A percentile compares a stretch with the other conserved stretches of the same genome.
These are phyloP conservation scores for Cnidoscolus chayamansa DNA, from an alignment of 441 rosid genomes.

Conservation along the genomic window DNA sequence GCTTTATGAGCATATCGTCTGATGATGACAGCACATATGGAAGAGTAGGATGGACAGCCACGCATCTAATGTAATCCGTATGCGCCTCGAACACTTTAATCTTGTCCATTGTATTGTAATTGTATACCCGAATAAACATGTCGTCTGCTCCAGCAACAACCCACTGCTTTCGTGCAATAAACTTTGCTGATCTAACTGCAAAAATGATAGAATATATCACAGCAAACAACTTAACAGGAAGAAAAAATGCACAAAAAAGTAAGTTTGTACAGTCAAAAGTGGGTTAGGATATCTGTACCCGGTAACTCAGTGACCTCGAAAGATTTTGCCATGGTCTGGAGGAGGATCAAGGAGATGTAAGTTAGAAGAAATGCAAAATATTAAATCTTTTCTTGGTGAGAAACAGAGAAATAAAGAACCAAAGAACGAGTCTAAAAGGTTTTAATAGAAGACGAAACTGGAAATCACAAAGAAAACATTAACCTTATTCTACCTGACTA, in stretches of 20 bases:
- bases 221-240: not conserved
- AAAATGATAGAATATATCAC: not conserved
- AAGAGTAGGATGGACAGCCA: constrained; percentile 72
- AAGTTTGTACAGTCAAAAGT: not conserved
- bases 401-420: not conserved
- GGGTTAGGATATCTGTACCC: constrained; percentile 34
- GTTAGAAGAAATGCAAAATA: constrained; percentile 5
- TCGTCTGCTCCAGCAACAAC: constrained; percentile 81
- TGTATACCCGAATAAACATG: constrained; percentile 66
- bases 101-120: constrained; percentile 65
- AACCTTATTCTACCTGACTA: not conserved
- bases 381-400: not conserved
- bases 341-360: constrained; percentile 1
- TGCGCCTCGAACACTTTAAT: constrained; percentile 81
- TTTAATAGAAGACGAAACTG: not conserved
- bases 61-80: constrained; percentile 68
- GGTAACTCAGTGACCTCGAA: constrained; percentile 67
- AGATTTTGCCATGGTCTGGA: constrained; percentile 55
- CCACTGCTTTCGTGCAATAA: constrained; percentile 72
- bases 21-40: constrained; percentile 73
- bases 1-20: constrained; percentile 88
- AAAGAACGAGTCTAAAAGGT: not conserved
- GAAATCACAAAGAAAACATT: not conserved
- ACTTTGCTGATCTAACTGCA: constrained; percentile 79
- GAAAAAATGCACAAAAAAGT: constrained; percentile 1